Conservation (phyloP, 192 early-diverging fungal species). For the Backusella macrospora region DNA sequence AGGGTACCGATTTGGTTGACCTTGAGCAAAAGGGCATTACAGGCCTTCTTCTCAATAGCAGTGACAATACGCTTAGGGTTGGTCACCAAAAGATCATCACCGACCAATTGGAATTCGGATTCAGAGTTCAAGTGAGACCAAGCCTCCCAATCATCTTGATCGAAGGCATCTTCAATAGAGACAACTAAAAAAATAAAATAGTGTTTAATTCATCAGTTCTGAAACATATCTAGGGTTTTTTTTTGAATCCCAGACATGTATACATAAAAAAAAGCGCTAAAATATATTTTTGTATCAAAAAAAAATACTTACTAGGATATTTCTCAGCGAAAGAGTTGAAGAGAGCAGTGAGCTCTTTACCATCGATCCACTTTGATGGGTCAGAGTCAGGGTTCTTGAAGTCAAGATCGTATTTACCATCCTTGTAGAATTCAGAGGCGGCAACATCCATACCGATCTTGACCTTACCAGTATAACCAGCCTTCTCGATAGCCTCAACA, state of each 20-base stretch:
- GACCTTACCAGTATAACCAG: constrained; percentile 96
- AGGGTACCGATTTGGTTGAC: constrained; percentile 99
- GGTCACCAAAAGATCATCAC: constrained; percentile 97
- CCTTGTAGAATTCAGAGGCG: constrained; percentile 98
- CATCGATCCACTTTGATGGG: constrained; percentile 69
- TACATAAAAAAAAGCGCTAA: neutral
- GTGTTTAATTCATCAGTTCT: too few relatives aligned
- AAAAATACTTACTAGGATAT: constrained; percentile 65
- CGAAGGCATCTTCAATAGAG: constrained; percentile 98
- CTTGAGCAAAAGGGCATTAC: constrained; percentile 94
- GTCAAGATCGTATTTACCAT: constrained; percentile 97
- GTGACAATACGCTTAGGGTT: constrained; percentile 91
- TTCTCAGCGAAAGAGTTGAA: constrained; percentile 81
- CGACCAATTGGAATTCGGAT: constrained; percentile 56
- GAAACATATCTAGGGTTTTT: neutral
- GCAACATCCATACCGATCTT: constrained; percentile 97
- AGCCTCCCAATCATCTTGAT: constrained; percentile 97
- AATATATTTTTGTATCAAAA: too few relatives aligned
- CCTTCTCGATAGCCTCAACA: constrained; percentile 84
- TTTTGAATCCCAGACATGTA: neutral
- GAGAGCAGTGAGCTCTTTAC: constrained; percentile 79
- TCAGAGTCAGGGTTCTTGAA: constrained; percentile 94
- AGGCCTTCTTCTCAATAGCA: constrained; percentile 91
- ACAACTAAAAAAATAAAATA: too few relatives aligned
- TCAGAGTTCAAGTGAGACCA: constrained; percentile 76